These are phyloP conservation scores for Chlorella sp. DNA, from an alignment of 139 green algal genomes.

Conservation along the genomic window DNA sequence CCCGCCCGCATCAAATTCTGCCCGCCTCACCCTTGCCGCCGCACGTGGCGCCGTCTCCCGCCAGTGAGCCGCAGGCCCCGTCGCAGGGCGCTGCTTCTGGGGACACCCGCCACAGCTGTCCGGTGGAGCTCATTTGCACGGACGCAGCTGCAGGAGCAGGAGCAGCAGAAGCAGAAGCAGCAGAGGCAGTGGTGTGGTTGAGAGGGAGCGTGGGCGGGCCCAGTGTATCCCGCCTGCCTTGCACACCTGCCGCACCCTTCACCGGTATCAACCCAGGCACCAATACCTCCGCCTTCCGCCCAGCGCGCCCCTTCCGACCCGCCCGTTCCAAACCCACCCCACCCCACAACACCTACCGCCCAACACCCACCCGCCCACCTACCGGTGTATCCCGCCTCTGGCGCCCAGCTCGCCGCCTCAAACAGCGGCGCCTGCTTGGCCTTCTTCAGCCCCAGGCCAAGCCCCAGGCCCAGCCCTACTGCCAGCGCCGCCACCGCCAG, in stretches of 20 bases:
- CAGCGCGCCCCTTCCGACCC: too few species aligned
- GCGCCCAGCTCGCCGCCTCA: not conserved
- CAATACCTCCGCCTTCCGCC: too few species aligned
- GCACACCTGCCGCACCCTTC: too few species aligned
- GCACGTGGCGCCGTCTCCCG: not conserved
- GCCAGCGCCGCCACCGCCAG: constrained; percentile 29
- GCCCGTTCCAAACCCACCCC: too few species aligned
- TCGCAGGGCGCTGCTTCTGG: not conserved
- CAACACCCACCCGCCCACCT: too few species aligned
- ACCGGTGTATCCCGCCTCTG: not conserved
- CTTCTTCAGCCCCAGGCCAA: not conserved
- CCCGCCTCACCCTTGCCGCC: not conserved
- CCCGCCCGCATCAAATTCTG: not conserved
- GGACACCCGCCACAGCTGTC: not conserved
- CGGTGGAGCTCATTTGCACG: not conserved
- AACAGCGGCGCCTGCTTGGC: not conserved
- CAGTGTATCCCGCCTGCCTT: too few species aligned
- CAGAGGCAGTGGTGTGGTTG: too few species aligned
- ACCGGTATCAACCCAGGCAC: too few species aligned
- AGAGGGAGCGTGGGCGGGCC: too few species aligned
- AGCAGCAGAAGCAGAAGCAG: too few species aligned
- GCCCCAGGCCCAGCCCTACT: constrained; percentile 23
- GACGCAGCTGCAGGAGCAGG: not conserved
- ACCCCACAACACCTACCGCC: too few species aligned
- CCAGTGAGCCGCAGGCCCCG: not conserved